Base-by-base conservation (phyloP, 371 early-diverging fungal genomes). In the Quaeritorhiza haematococci region DNA sequence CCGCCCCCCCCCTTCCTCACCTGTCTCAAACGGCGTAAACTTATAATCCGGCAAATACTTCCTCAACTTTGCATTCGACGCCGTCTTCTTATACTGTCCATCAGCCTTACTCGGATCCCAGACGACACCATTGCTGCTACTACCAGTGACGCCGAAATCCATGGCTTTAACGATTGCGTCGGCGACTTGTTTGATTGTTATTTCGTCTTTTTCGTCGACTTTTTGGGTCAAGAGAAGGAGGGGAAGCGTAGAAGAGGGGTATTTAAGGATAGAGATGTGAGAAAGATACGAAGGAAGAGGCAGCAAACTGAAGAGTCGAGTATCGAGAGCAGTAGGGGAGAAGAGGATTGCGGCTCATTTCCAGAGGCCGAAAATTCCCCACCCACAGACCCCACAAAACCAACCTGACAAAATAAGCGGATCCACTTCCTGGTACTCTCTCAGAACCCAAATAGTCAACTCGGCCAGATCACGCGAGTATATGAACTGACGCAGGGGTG, bases 41-140 rank as follows among this genome's bases (percentile, higher is more conserved):
- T 88, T 51, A 64, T 89, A 91, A 64, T 84, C 88, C 54, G 89
- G 88, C 61, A 88, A 64, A 53, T 83, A 78, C 59, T 75, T 78
- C 74, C 70, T 73, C 66, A 91, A 69, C 75, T 91, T 91, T n/a
- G 58, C 79, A 64, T 91, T 91, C 51, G 80, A 85, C 24, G 89
- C 90, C 21, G 92, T 90, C 84, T 91, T 91, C 67, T 89, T 90
- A 69, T 72, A 89, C 69, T 91, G 92, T 26, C 92, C 92, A 69
- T 91, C 92, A 19, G 89, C 81, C 63, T 83, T 83, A 48, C 79
- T 73, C 50, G 86, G 76, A 71, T 91, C 92, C 67, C 87, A 90
- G 69, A 76, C 62, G 6, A 64, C 21, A 5, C 2, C 34, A 7
- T 56, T 60, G n/a, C n/a, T n/a, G n/a, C n/a, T n/a, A 10, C 5